Base-by-base conservation (phyloP, 2,329 filamentous ascomycete species). In the Diaporthe vexans region DNA sequence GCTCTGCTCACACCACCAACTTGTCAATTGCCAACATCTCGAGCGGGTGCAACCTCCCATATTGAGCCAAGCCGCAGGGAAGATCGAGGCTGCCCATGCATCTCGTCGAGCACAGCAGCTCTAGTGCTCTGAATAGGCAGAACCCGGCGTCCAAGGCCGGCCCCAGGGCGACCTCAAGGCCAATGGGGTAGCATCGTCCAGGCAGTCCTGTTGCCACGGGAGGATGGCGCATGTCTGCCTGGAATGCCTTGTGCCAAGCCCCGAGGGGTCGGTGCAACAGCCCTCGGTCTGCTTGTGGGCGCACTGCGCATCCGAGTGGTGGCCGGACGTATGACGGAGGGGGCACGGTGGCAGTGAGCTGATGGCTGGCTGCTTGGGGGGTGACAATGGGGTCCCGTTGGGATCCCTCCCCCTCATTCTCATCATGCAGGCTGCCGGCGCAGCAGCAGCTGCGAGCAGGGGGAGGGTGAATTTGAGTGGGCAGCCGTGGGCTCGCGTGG, bases 341-440 rank as follows among this genome's bases (percentile, higher is more conserved):
- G 40, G 40, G 40, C 40, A 21, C 56, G 58, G 19, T n/a, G 43
- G 40, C 40, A 46, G 17, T 40, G 37, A 40, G 48, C 57, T 26
- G 57, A 57, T 56, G 52, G 33, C 15, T 21, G 17, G 21, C 6
- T 61, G 54, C 24, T 10, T 21, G 19, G 21, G 21, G 13, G 29
- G 35, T 51, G 29, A 33, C 29, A 33, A 33, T 35, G 54, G 54
- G 52, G 52, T 56, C 52, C 48, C 8, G 48, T 52, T 52, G 48
- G 48, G 48, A n/a, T 51, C 21, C 24, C 15, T 26, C 40, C 37
- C 58, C 54, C 54, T 57, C 54, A 46, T 46, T 29, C 24, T 29
- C n/a, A n/a, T 51, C 46, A 63, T 75, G 71, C 73, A 75, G 56
- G 48, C 48, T 58, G 63, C 58, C 24, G 57, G 63, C 73, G 56